Evolutionary conservation across 2,329 filamentous ascomycete genomes (phyloP).

Genomic region (Xylaria sp.): DNA sequence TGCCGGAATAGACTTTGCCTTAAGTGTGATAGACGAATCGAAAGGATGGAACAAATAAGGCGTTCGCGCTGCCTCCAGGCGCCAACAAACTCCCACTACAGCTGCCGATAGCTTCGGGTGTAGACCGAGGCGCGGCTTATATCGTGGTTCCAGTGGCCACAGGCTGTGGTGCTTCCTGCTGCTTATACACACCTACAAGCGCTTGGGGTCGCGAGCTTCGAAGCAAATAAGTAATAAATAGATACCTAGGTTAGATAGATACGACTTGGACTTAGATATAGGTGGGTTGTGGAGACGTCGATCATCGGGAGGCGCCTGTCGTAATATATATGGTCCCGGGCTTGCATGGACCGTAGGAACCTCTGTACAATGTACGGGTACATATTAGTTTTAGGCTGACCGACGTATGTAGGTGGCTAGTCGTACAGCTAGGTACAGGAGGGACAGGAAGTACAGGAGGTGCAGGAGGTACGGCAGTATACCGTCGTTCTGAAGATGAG

Average conservation of each 20-base stretch:
- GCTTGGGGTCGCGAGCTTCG: constrained; percentile 42
- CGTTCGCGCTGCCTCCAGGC: constrained; percentile 14
- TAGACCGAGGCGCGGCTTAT: constrained; percentile 19
- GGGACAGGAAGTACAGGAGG: constrained; percentile 12
- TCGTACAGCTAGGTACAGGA: constrained; percentile 29
- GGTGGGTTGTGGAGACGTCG: constrained; percentile 49
- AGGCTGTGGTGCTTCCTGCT: constrained; percentile 32
- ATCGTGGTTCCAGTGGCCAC: constrained; percentile 17
- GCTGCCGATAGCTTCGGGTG: constrained; percentile 19
- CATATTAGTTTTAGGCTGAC: constrained; percentile 37
- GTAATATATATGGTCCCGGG: constrained; percentile 48
- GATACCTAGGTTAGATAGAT: constrained; percentile 21
- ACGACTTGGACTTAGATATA: constrained; percentile 32
- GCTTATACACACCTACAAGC: constrained; percentile 23
- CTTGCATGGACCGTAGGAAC: constrained; percentile 44
- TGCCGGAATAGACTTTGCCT: constrained; percentile 8
- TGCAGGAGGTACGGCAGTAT: constrained; percentile 21
- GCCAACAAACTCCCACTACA: constrained; percentile 10
- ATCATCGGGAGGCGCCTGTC: constrained; percentile 51
- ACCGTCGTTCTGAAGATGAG: constrained; percentile 19
- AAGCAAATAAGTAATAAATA: constrained; percentile 35
- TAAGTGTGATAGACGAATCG: constrained; percentile 22
- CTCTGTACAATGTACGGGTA: constrained; percentile 28
- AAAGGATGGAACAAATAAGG: constrained; percentile 3
- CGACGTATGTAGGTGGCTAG: constrained; percentile 32